Evolutionary conservation across 1,139 yeast species (phyloP).

Genomic region (Suhomyces bolitotheri): DNA sequence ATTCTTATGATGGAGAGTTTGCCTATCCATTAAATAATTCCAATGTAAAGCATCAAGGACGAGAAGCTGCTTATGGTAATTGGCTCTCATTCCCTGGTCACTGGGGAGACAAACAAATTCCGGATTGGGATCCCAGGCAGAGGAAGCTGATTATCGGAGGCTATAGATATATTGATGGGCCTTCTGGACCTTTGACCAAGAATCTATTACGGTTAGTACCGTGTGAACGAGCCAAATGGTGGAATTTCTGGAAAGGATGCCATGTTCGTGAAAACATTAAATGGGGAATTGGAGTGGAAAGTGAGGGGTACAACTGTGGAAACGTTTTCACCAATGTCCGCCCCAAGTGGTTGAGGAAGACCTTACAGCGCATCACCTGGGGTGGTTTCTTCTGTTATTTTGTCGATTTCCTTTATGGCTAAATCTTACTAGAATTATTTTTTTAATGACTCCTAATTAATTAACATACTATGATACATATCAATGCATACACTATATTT

Average conservation of each 20-base stretch:
- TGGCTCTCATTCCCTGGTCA: constrained; percentile 83
- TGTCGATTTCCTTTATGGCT: constrained; percentile 60
- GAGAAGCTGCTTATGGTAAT: constrained; percentile 65
- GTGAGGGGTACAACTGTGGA: constrained; percentile 75
- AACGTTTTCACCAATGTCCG: constrained; percentile 52
- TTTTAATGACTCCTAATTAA: too few relatives aligned
- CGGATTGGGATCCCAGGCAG: constrained; percentile 72
- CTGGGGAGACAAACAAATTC: constrained; percentile 86
- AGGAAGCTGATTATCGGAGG: constrained; percentile 80
- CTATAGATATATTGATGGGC: constrained; percentile 88
- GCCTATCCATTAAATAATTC: constrained; percentile 46
- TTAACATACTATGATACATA: too few relatives aligned
- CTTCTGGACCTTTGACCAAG: constrained; percentile 83
- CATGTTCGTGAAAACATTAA: constrained; percentile 70
- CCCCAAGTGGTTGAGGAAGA: constrained; percentile 49
- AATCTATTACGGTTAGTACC: constrained; percentile 66
- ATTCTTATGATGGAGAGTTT: constrained; percentile 64
- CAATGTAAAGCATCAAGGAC: constrained; percentile 46
- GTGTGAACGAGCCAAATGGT: constrained; percentile 87
- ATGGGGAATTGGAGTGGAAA: constrained; percentile 86
- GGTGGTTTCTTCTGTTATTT: constrained; percentile 69
- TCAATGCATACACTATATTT: too few relatives aligned
- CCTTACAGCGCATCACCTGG: constrained; percentile 60
- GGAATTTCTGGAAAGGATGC: constrained; percentile 75
- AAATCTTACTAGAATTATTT: not conserved